Conservation (phyloP, 495 filamentous ascomycete genomes). For the Penicillium argentinense region DNA sequence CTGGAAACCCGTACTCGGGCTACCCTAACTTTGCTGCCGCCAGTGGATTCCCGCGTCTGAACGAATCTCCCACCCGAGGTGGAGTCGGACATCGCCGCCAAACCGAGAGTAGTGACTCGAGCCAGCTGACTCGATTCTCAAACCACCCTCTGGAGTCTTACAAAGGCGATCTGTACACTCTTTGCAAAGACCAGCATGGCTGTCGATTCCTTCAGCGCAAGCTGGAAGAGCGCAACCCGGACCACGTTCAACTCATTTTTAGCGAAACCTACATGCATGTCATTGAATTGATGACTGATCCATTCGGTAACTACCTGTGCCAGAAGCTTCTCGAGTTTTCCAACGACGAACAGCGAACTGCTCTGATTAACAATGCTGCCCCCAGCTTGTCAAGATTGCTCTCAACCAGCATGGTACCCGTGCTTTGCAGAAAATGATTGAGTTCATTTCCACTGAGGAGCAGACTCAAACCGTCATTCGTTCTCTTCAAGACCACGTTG, state of each 20-base stretch:
- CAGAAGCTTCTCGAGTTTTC: slow-evolving; percentile 95
- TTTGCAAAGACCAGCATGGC: slow-evolving; percentile 97
- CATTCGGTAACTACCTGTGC: slow-evolving; percentile 97
- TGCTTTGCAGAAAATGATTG: slow-evolving; percentile 98
- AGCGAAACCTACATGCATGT: slow-evolving; percentile 87
- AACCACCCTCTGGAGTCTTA: slow-evolving; percentile 78
- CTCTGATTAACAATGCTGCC: slow-evolving; percentile 84
- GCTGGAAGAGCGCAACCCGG: slow-evolving; percentile 82
- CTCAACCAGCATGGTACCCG: slow-evolving; percentile 96
- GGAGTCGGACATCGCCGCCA: slow-evolving; percentile 27
- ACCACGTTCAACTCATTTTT: slow-evolving; percentile 90
- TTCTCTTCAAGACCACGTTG: slow-evolving; percentile 74
- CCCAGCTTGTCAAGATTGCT: slow-evolving; percentile 86
- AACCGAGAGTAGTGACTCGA: slow-evolving; percentile 37
- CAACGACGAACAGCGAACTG: slow-evolving; percentile 90
- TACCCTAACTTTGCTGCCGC: slow-evolving; percentile 29
- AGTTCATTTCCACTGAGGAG: slow-evolving; percentile 79
- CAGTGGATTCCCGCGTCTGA: slow-evolving; percentile 35
- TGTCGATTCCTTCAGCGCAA: slow-evolving; percentile 96
- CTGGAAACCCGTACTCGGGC: slow-evolving; percentile 24
- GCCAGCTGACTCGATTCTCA: slow-evolving; percentile 61
- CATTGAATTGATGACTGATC: slow-evolving; percentile 95
- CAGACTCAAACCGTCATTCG: slow-evolving; percentile 80
- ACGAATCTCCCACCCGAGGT: slow-evolving; percentile 29
- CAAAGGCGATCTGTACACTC: slow-evolving; percentile 73